phyloP scores from a whole-genome alignment of 805 yeast species.

The Ogataea degrootiae region DNA sequence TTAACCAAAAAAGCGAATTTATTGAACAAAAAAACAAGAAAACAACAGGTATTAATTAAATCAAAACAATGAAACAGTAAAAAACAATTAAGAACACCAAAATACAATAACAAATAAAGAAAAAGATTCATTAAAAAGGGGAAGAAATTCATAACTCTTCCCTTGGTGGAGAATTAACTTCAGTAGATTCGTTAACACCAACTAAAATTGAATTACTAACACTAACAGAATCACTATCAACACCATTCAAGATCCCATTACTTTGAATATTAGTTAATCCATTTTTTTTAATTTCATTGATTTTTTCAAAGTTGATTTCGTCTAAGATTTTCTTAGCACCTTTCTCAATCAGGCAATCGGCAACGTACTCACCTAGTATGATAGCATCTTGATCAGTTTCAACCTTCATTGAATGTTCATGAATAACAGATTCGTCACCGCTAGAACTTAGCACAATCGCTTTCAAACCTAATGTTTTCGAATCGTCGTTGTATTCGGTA shows the following conservation, averaged over 20 bases:
- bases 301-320: slow-evolving; percentile 66
- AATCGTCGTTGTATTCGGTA: slow-evolving; percentile 40
- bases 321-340: slow-evolving; percentile 87
- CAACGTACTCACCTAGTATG: slow-evolving; percentile 64
- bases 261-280: slow-evolving; percentile 21
- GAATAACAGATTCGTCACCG: slow-evolving; percentile 68
- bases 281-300: slow-evolving; percentile 38
- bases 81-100: no score
- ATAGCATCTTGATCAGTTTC: slow-evolving; percentile 54
- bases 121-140: no score
- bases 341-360: slow-evolving; percentile 54
- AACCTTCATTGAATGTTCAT: slow-evolving; percentile 36
- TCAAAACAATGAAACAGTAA: no score
- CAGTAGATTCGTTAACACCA: no score
- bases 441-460: slow-evolving; percentile 83
- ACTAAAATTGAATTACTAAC: no score
- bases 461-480: slow-evolving; percentile 46
- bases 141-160: no score
- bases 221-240: background rate
- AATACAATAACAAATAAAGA: no score
- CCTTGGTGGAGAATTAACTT: no score
- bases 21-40: no score
- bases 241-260: background rate
- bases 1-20: no score
- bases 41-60: no score